Percentiles rank a stretch among this genome's conserved stretches.
Evolutionary conservation across 192 early-diverging fungal genomes (phyloP).

Genomic region (Umbelopsis isabellina): DNA sequence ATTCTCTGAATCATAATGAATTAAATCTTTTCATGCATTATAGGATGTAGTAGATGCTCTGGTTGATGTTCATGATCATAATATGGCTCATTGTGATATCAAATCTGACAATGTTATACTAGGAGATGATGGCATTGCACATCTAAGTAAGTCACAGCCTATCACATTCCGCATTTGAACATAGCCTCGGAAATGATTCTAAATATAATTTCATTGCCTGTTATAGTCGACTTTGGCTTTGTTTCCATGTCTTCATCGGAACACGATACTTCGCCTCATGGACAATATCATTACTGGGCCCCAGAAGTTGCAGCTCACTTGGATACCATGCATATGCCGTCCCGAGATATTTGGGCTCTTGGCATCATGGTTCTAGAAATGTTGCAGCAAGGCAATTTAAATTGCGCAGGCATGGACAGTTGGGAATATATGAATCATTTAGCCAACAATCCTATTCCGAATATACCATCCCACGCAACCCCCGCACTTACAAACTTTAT

Average conservation of each 20-base stretch:
- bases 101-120: constrained; percentile 16
- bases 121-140: constrained; percentile 8
- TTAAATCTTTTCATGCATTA: background rate
- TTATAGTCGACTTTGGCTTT: constrained; percentile 15
- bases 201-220: background rate
- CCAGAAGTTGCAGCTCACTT: constrained; percentile 10
- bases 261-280: constrained; percentile 1
- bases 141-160: constrained; percentile 1
- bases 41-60: constrained; percentile 7
- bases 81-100: constrained; percentile 21
- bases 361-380: constrained; percentile 9
- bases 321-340: constrained; percentile 8
- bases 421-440: constrained; percentile 20
- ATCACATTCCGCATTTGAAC: background rate
- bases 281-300: constrained; percentile 14
- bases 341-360: constrained; percentile 10
- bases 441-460: constrained; percentile 7
- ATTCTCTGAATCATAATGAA: too few species aligned
- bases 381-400: constrained; percentile 10
- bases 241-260: constrained; percentile 6
- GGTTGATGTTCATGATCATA: background rate
- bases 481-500: background rate
- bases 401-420: background rate
- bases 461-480: background rate
- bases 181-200: constrained; percentile 6